These are phyloP conservation scores for Botrytis fabae DNA, from an alignment of 2,329 filamentous ascomycete genomes.

Conservation along the genomic window DNA sequence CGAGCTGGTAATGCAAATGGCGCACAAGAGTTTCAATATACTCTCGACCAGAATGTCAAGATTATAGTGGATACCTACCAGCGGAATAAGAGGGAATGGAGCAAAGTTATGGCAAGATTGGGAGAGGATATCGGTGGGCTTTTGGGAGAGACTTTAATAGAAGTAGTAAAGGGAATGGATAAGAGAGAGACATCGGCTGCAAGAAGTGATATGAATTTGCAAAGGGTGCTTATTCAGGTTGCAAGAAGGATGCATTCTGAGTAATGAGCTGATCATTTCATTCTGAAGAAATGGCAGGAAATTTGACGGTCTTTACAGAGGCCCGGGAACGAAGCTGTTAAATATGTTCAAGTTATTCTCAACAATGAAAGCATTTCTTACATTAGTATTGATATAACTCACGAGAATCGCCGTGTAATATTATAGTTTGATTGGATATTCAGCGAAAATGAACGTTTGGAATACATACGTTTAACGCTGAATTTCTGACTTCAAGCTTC, in stretches of 20 bases:
- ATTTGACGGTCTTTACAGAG: not conserved
- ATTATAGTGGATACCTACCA: not conserved
- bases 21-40: not conserved
- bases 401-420: not conserved
- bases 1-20: not conserved
- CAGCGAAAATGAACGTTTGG: not conserved
- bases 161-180: not conserved
- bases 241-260: not conserved
- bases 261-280: no score
- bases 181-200: not conserved
- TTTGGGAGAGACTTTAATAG: not conserved
- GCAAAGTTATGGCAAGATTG: not conserved
- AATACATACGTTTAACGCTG: not conserved
- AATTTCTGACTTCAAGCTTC: not conserved
- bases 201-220: not conserved
- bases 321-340: not conserved
- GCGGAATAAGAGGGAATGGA: not conserved
- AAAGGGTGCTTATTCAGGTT: not conserved
- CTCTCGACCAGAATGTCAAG: not conserved
- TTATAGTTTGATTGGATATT: no score
- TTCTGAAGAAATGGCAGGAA: not conserved
- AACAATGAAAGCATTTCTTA: not conserved
- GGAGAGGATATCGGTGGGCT: not conserved
- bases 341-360: not conserved
- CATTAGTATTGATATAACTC: not conserved